These are phyloP conservation scores for Penicillium sp. DNA, from an alignment of 2,329 filamentous ascomycete genomes.

Conservation along the genomic window DNA sequence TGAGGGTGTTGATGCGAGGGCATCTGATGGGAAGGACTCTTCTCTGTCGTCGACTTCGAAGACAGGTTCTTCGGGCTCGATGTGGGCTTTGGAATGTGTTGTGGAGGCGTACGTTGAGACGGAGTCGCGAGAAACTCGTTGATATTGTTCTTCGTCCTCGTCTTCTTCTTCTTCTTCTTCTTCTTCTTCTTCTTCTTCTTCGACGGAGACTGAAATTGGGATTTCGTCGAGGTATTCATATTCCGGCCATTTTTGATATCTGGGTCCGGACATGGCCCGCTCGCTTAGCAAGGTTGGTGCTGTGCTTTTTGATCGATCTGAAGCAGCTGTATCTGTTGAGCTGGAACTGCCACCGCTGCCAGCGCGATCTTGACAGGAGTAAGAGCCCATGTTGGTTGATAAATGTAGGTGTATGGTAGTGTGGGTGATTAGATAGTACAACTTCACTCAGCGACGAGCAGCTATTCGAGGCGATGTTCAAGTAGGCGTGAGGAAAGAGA, in stretches of 20 bases:
- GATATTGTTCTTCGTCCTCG: not conserved
- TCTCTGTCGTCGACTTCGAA: conserved; percentile 60
- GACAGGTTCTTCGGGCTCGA: conserved; percentile 52
- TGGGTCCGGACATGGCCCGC: conserved; percentile 26
- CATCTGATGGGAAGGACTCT: conserved; percentile 68
- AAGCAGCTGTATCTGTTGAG: conserved; percentile 46
- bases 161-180: not conserved
- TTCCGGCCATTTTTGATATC: conserved; percentile 13
- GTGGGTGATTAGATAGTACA: conserved; percentile 3
- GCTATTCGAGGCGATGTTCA: not conserved
- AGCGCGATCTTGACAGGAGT: conserved; percentile 35
- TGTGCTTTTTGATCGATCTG: conserved; percentile 48
- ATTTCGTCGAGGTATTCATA: conserved; percentile 15
- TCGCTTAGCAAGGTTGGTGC: conserved; percentile 48
- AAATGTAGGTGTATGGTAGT: not conserved
- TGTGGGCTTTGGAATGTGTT: conserved; percentile 65
- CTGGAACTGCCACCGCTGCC: conserved; percentile 42
- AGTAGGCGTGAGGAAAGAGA: not conserved
- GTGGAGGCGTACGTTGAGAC: conserved; percentile 82
- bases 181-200: conserved; percentile 1
- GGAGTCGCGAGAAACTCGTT: conserved; percentile 59
- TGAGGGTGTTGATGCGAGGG: conserved; percentile 77
- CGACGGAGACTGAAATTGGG: conserved; percentile 2
- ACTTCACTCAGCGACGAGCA: not conserved
- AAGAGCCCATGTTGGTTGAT: conserved; percentile 38